Evolutionary conservation across 345 rosid species (phyloP).

Genomic region (Barbarea vulgaris): DNA sequence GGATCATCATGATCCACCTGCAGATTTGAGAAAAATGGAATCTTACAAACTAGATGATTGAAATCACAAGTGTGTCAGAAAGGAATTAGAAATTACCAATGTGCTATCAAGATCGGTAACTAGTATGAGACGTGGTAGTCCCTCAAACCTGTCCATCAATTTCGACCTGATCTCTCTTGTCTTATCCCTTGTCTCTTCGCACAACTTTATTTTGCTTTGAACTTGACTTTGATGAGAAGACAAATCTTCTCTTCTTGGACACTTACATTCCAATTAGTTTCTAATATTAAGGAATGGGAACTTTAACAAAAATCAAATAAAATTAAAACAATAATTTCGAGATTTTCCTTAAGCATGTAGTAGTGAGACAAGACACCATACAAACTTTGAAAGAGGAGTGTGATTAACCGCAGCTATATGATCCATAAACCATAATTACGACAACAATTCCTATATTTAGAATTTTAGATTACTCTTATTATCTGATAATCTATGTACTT

Average conservation of each 20-base stretch:
- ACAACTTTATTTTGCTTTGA: background rate
- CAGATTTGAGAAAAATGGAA: conserved; percentile 14
- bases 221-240: background rate
- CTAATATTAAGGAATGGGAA: background rate
- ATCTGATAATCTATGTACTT: conserved; percentile 2
- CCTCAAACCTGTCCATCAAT: conserved; percentile 61
- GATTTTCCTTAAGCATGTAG: too few relatives aligned
- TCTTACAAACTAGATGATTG: background rate
- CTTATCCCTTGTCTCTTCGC: background rate
- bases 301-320: too few relatives aligned
- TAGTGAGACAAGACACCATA: too few relatives aligned
- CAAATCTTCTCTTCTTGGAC: too few relatives aligned
- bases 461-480: conserved; percentile 14
- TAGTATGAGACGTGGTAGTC: conserved; percentile 70
- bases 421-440: conserved; percentile 19
- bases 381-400: background rate
- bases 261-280: background rate
- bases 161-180: background rate
- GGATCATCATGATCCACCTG: conserved; percentile 87
- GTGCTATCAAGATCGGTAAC: conserved; percentile 91
- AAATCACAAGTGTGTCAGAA: background rate
- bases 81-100: conserved; percentile 48
- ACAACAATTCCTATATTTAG: background rate
- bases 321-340: too few relatives aligned
- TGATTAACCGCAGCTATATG: background rate